Conservation (phyloP, 1,284 basidiomycete genomes). For the Moesziomyces parantarcticus region DNA sequence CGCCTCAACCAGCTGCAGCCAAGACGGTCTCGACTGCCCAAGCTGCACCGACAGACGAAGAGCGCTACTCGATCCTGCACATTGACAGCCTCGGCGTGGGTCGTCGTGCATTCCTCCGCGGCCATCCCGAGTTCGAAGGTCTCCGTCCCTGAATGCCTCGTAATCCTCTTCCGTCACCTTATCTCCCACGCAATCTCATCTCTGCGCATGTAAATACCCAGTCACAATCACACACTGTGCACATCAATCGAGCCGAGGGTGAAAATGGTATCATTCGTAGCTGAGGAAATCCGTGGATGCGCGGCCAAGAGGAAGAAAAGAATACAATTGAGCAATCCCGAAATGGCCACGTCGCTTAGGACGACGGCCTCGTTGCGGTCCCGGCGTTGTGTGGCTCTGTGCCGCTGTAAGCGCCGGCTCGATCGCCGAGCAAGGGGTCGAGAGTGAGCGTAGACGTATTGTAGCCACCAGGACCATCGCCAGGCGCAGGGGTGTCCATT, state of each 20-base stretch:
- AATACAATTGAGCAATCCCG: neutral
- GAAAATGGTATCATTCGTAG: neutral
- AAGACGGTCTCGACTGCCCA: neutral
- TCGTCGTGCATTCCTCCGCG: slow-evolving; percentile 33
- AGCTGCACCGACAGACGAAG: neutral
- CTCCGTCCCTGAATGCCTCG: slow-evolving; percentile 2
- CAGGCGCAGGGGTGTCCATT: slow-evolving; percentile 5
- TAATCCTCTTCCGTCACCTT: no score
- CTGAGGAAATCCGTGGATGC: neutral
- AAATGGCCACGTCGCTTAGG: neutral
- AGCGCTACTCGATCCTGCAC: slow-evolving; percentile 52
- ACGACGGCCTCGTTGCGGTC: neutral
- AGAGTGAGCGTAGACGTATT: slow-evolving; percentile 25
- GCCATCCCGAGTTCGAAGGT: slow-evolving; percentile 17
- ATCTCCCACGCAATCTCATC: no score
- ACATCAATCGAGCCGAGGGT: neutral
- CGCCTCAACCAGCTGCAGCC: neutral
- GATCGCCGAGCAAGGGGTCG: slow-evolving; percentile 42
- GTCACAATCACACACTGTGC: neutral
- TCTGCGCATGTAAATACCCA: no score
- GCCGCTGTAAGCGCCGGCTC: slow-evolving; percentile 12
- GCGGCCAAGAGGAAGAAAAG: neutral
- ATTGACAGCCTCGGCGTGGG: slow-evolving; percentile 49
- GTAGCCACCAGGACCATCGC: slow-evolving; percentile 6
- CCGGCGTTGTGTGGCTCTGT: neutral